phyloP scores from a whole-genome alignment of 2,329 filamentous ascomycete species.

The Fusarium brachygibbosum region DNA sequence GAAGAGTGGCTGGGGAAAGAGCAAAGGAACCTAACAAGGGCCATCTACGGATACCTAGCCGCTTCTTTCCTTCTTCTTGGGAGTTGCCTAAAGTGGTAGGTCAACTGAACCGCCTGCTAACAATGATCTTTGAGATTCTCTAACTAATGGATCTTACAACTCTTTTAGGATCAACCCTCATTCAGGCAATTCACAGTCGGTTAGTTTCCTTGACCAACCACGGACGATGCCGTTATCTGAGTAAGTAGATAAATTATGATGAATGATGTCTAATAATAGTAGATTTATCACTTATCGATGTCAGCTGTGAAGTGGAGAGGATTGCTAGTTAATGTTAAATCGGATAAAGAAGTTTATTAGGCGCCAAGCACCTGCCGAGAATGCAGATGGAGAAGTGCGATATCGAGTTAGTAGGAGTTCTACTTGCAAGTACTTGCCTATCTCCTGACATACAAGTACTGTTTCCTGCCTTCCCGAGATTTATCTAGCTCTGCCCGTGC shows the following conservation, averaged over 20 bases:
- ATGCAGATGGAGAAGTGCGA: slow-evolving; percentile 12
- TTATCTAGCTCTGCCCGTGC: neutral
- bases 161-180: neutral
- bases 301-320: slow-evolving; percentile 40
- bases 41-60: slow-evolving; percentile 7
- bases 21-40: neutral
- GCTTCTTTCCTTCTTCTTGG: slow-evolving; percentile 29
- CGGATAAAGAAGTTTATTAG: slow-evolving; percentile 14
- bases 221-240: neutral
- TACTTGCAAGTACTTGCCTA: slow-evolving; percentile 1
- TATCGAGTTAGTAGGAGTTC: slow-evolving; percentile 19
- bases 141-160: neutral
- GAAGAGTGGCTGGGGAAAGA: slow-evolving; percentile 1
- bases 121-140: neutral
- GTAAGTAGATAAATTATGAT: slow-evolving; percentile 35
- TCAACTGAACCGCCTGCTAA: slow-evolving; percentile 15
- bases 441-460: neutral
- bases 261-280: slow-evolving; percentile 18
- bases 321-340: slow-evolving; percentile 6
- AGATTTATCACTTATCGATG: slow-evolving; percentile 14
- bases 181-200: neutral
- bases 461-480: neutral
- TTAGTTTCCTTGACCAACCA: neutral
- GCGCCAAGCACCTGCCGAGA: slow-evolving; percentile 29
- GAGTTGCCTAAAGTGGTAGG: slow-evolving; percentile 37